Evolutionary conservation across 805 yeast genomes (phyloP), one percentile per base, ranked within the genome.

Genomic region (Maudiozyma bulderi): DNA sequence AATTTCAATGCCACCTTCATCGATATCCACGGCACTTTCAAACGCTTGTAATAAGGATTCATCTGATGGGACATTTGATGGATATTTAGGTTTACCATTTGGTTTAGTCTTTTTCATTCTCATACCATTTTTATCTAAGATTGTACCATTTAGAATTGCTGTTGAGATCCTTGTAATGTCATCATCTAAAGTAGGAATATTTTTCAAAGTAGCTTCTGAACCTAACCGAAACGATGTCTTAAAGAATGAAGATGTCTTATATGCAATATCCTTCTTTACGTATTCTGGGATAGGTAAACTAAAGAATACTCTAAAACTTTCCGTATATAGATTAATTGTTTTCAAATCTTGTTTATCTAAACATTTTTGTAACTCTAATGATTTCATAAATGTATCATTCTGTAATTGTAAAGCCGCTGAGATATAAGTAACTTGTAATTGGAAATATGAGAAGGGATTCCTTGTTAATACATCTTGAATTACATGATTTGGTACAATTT

Each of bases 281-380:
- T 46, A 52, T 14, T 55, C 56, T 35, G 64, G 54, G 14, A 61
- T 54, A 3, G 68, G 68, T 38, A 62, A 55, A 26, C 61, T 53
- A 39, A 68, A 64, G 38, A 65, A 67, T 5, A 64, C 53, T 53
- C 64, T 65, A 44, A 71, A 58, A 29, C 71, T 69, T 40, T 72
- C 73, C 3, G 67, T 65, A 11, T 68, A 62, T 39, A 71, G 58
- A 37, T 61, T 59, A 39, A 70, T 46, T n/a, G 62, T 57, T 32
- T 55, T 52, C 5, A 57, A 45, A 38, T 56, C 58, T 3, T 52
- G 40, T 8, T 47, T 41, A 33, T 47, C 50, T 13, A 51, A 45
- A 6, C 52, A 48, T 14, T 54, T 50, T 33, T 57, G 51, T 10
- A 57, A 48, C 20, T 53, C 49, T 39, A 66, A 47, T 29, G 52